phyloP scores from a whole-genome alignment of 2,329 filamentous ascomycete genomes.

The Hypoxylon sp. region DNA sequence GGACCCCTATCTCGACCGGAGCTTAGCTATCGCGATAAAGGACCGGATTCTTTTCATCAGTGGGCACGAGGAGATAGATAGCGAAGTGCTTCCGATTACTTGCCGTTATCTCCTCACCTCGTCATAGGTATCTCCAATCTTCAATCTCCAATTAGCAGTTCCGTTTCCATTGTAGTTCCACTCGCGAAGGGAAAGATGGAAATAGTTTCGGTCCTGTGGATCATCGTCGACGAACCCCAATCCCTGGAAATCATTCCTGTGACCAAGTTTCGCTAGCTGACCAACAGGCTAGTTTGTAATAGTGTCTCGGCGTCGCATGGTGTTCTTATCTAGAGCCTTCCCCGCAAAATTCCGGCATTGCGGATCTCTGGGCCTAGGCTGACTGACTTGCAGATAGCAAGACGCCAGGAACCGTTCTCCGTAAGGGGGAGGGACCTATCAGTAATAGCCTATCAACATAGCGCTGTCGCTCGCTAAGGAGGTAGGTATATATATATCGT shows the following conservation, averaged over 20 bases:
- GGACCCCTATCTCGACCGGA: conserved; percentile 4
- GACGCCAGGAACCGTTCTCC: conserved; percentile 5
- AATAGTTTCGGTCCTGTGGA: background rate
- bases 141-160: conserved; percentile 16
- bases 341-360: conserved; percentile 31
- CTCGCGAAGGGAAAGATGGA: conserved; percentile 12
- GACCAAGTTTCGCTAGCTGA: conserved; percentile 17
- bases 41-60: background rate
- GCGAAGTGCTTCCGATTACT: background rate
- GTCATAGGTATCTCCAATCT: conserved; percentile 20
- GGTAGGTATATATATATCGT: conserved; percentile 21
- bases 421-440: conserved; percentile 1
- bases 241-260: conserved; percentile 12
- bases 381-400: conserved; percentile 8
- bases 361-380: conserved; percentile 19
- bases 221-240: conserved; percentile 8
- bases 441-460: no score
- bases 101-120: conserved; percentile 8
- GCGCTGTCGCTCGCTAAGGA: background rate
- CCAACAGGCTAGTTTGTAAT: background rate
- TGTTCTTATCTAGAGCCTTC: conserved; percentile 24
- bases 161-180: background rate
- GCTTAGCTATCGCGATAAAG: background rate
- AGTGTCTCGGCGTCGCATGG: background rate
- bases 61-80: background rate